Evolutionary conservation across 176 grass and related monocot genomes (phyloP).

Genomic region (Oryza officinalis): DNA sequence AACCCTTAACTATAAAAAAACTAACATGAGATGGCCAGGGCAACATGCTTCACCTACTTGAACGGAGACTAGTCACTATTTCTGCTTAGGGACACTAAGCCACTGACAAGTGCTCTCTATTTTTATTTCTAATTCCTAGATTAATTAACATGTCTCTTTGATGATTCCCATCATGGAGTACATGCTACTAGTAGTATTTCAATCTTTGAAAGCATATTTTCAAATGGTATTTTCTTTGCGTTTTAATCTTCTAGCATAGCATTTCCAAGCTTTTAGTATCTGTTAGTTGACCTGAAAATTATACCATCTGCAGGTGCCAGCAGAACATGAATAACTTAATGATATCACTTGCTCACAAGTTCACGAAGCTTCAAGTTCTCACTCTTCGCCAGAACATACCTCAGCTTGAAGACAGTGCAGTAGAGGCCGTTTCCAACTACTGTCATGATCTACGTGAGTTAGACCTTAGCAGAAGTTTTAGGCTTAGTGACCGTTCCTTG

Average conservation of each 20-base stretch:
- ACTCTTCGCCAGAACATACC: slow-evolving; percentile 67
- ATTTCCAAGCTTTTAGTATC: background rate
- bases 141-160: background rate
- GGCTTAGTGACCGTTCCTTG: slow-evolving; percentile 68
- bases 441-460: slow-evolving; percentile 76
- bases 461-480: slow-evolving; percentile 83
- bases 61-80: background rate
- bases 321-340: slow-evolving; percentile 75
- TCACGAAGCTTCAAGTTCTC: slow-evolving; percentile 73
- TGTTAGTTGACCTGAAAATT: slow-evolving; percentile 6
- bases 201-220: background rate
- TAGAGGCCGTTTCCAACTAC: slow-evolving; percentile 66
- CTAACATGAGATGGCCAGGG: too few relatives aligned
- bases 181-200: background rate
- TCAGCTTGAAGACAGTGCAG: slow-evolving; percentile 84
- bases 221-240: background rate
- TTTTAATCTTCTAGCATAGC: too few relatives aligned
- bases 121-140: background rate
- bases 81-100: background rate
- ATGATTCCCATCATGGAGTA: background rate
- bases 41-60: background rate
- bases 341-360: slow-evolving; percentile 65
- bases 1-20: background rate
- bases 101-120: background rate
- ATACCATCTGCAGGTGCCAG: slow-evolving; percentile 55